Evolutionary conservation across 345 rosid genomes (phyloP), one percentile per base, ranked within the genome.

Genomic region (Melaleuca quinquenervia): DNA sequence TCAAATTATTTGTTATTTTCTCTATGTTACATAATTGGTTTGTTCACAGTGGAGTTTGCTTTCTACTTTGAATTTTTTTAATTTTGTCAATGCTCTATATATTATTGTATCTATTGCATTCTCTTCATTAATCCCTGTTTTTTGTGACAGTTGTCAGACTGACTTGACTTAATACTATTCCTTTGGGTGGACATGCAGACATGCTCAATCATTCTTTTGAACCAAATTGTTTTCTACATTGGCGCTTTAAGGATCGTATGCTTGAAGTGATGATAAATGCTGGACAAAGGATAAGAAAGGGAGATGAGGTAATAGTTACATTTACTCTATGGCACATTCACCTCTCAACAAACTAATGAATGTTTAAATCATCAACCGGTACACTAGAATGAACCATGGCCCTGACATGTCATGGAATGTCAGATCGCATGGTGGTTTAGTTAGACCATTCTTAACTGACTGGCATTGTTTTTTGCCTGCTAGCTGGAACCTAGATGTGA

Each of bases 261-360:
- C 96, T 97, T 83, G 99, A 96, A 88, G 98, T 97, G 88, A 93
- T 97, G 99, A 94, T 96, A 89, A 96, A 96, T 89, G 98, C 98
- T 78, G 98, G 98, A 56, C 98, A 94, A 85, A 86, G 85, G 45
- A 93, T 97, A 82, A 92, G 85, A 87, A 95, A 92, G 88, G 98
- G 98, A 82, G 98, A 97, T 86, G 96, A 95, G 98, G 99, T 96
- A 92, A 88, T 15, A 20, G 58, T 84, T 26, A 85, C 84, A 56
- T 84, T 54, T 86, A 50, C 8, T 64, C 62, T 45, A 75, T 12
- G n/a, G 26, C 48, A 52, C 14, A 6, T 20, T 85, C 83, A 85
- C 82, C 50, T 48, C 26, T 32, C 82, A 36, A 70, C 48, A 36
- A 36, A 36, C 11, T 18, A 18, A 70, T 36, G 26, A 70, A 70